Percentiles rank a stretch among this genome's conserved stretches.
Conservation (phyloP, 192 early-diverging fungal species). For the Radiomyces spectabilis region DNA sequence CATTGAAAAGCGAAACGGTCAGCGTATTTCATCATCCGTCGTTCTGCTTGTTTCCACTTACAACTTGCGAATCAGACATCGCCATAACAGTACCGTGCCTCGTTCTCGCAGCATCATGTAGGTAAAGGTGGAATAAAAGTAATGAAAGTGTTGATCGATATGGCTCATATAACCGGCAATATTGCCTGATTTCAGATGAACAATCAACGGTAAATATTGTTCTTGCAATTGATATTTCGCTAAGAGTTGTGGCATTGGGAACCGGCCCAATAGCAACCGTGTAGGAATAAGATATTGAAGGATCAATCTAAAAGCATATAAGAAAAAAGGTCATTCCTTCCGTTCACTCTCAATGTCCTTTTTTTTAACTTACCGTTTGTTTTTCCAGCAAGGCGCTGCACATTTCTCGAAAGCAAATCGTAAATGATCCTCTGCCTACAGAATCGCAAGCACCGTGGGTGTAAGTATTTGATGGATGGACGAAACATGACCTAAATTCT, state of each 20-base stretch:
- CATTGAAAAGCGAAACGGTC: no score
- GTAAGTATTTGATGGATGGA: background rate
- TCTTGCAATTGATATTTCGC: conserved; percentile 16
- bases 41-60: background rate
- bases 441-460: background rate
- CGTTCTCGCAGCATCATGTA: conserved; percentile 37
- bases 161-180: conserved; percentile 10
- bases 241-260: conserved; percentile 27
- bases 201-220: conserved; percentile 18
- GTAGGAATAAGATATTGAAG: conserved; percentile 35
- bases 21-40: no score
- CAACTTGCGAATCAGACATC: conserved; percentile 30
- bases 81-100: conserved; percentile 31
- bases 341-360: background rate
- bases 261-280: conserved; percentile 30
- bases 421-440: conserved; percentile 25
- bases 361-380: conserved; percentile 22
- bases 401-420: conserved; percentile 35
- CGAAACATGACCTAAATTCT: no score
- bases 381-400: conserved; percentile 15
- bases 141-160: conserved; percentile 17
- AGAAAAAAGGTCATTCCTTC: background rate
- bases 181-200: conserved; percentile 26
- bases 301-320: conserved; percentile 11
- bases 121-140: conserved; percentile 26